Evolutionary conservation across 2,329 filamentous ascomycete genomes (phyloP).

Genomic region (Diaporthe sp.): DNA sequence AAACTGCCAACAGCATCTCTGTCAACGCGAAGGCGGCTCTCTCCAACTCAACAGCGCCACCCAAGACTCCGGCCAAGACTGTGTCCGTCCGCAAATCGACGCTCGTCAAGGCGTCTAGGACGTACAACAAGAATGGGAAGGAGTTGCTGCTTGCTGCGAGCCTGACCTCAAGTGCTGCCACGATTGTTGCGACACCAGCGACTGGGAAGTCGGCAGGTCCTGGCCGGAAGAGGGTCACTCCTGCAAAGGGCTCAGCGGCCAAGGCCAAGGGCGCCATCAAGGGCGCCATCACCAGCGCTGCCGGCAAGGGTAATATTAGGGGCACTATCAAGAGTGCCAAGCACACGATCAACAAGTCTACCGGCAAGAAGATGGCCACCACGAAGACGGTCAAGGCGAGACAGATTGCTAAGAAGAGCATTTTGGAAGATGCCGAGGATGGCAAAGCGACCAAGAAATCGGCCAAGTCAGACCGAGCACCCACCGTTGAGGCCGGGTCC

Average conservation of each 20-base stretch:
- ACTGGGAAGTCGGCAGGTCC: neutral
- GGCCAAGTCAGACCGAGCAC: slow-evolving; percentile 3
- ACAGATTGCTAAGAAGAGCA: slow-evolving; percentile 39
- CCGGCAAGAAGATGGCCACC: slow-evolving; percentile 14
- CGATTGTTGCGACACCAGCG: slow-evolving; percentile 23
- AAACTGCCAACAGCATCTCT: slow-evolving; percentile 56
- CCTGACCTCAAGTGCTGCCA: slow-evolving; percentile 32
- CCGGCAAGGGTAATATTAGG: slow-evolving; percentile 24
- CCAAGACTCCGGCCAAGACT: neutral
- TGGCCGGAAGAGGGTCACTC: slow-evolving; percentile 16
- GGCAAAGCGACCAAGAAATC: slow-evolving; percentile 27
- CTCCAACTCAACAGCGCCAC: slow-evolving; percentile 17
- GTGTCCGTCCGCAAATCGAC: slow-evolving; percentile 40
- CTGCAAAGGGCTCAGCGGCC: slow-evolving; percentile 21
- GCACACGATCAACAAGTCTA: slow-evolving; percentile 33
- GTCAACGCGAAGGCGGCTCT: slow-evolving; percentile 52
- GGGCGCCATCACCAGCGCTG: slow-evolving; percentile 9
- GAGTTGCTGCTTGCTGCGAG: slow-evolving; percentile 40
- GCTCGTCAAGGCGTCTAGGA: slow-evolving; percentile 38
- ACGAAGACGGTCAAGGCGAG: slow-evolving; percentile 31
- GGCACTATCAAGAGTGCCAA: slow-evolving; percentile 29
- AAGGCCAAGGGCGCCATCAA: slow-evolving; percentile 26
- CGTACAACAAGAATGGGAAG: slow-evolving; percentile 42
- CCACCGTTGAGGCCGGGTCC: slow-evolving; percentile 25
- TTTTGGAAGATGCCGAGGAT: slow-evolving; percentile 28